Conservation (phyloP, 2,329 filamentous ascomycete species). For the Colletotrichum scovillei region DNA sequence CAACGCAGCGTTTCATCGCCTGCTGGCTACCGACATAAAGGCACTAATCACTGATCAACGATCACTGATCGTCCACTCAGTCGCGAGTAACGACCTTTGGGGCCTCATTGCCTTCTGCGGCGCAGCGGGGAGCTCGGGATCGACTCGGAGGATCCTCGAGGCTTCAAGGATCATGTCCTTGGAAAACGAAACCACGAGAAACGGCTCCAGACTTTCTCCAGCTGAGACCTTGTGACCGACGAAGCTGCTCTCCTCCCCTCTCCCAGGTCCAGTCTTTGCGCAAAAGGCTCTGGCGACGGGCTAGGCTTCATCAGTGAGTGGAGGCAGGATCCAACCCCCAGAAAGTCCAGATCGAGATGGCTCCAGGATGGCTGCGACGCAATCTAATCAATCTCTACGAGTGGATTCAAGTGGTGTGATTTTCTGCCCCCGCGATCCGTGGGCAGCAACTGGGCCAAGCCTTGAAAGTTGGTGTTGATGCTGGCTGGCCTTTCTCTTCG, state of each 20-base stretch:
- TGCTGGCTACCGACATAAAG: conserved; percentile 18
- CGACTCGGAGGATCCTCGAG: conserved; percentile 9
- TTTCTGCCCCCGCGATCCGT: conserved; percentile 18
- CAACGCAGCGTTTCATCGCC: conserved; percentile 14
- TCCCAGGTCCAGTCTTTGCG: background rate
- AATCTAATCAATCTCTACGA: conserved; percentile 27
- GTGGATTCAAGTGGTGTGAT: conserved; percentile 21
- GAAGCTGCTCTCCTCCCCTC: background rate
- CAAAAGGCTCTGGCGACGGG: background rate
- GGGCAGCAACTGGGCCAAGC: background rate
- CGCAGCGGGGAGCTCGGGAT: background rate
- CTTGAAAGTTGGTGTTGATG: background rate
- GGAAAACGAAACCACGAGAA: conserved; percentile 8
- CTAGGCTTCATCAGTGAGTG: background rate
- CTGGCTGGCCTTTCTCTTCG: background rate
- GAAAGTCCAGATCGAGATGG: conserved; percentile 16
- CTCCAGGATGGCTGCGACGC: conserved; percentile 19
- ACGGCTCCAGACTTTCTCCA: background rate
- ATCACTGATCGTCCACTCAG: conserved; percentile 7
- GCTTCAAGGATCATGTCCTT: conserved; percentile 5
- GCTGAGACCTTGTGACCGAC: conserved; percentile 1
- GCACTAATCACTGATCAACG: background rate
- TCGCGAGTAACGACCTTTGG: background rate
- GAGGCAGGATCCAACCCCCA: background rate
- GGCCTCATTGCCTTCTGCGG: background rate